A percentile compares a stretch with the other conserved stretches of the same genome.
These are phyloP conservation scores for Gossypium davidsonii DNA, from an alignment of 441 rosid genomes.

Conservation along the genomic window DNA sequence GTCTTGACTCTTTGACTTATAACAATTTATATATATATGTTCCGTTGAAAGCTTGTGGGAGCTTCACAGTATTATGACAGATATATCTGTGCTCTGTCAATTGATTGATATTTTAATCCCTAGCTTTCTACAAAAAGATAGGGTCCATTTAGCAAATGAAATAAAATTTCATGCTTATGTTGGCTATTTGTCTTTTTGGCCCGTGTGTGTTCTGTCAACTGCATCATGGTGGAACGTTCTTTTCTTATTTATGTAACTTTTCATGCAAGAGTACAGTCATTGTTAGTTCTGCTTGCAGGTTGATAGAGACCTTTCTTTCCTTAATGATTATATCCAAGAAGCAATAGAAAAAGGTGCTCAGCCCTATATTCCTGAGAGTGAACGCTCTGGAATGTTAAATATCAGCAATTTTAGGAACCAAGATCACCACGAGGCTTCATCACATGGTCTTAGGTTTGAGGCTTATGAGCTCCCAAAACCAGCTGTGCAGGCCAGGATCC, in stretches of 20 bases:
- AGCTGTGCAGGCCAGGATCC: conserved; percentile 34
- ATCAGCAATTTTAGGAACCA: conserved; percentile 46
- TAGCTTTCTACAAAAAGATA: background rate
- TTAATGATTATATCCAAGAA: conserved; percentile 56
- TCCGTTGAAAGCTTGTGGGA: background rate
- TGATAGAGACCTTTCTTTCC: conserved; percentile 76
- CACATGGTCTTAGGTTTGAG: conserved; percentile 84
- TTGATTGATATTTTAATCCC: background rate
- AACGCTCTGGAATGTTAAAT: conserved; percentile 49
- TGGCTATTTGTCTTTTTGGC: background rate
- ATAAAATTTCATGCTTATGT: background rate
- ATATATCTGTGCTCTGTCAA: background rate
- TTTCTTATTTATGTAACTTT: background rate
- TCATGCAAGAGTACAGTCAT: conserved; percentile 6
- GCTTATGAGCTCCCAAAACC: conserved; percentile 91
- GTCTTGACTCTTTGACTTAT: background rate
- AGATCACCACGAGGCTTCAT: conserved; percentile 52
- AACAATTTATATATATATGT: background rate
- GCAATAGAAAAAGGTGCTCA: conserved; percentile 75
- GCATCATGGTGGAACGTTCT: background rate
- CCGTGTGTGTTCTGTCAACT: background rate
- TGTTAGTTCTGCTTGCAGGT: conserved; percentile 47
- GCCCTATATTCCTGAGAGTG: conserved; percentile 74
- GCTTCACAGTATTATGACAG: background rate
- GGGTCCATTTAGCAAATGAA: background rate